phyloP scores from a whole-genome alignment of 306 rosid species.

The Calophaca sinica region DNA sequence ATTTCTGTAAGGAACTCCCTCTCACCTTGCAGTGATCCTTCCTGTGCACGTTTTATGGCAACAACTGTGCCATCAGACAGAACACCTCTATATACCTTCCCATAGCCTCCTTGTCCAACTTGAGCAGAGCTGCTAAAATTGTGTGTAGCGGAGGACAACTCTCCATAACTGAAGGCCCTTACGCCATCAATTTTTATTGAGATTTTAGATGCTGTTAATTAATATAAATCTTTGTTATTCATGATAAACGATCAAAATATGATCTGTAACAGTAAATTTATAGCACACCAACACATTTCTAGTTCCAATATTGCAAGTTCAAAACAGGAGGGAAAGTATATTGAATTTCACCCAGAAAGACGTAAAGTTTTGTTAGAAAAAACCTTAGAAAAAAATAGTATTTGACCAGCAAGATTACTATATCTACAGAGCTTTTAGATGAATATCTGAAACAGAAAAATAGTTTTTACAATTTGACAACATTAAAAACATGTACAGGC shows the following conservation, averaged over 20 bases:
- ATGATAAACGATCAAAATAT: slow-evolving; percentile 6
- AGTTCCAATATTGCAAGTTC: slow-evolving; percentile 1
- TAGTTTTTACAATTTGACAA: no score
- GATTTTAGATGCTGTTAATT: slow-evolving; percentile 62
- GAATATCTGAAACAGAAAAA: no score
- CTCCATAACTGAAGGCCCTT: slow-evolving; percentile 64
- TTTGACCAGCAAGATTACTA: no score
- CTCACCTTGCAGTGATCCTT: slow-evolving; percentile 82
- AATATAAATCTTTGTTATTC: slow-evolving; percentile 44
- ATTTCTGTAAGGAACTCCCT: slow-evolving; percentile 91
- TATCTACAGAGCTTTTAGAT: no score
- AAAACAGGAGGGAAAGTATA: not conserved
- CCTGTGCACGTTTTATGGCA: slow-evolving; percentile 92
- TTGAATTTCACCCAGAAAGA: no score
- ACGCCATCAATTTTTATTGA: slow-evolving; percentile 74
- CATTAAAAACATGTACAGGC: no score
- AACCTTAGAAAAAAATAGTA: no score
- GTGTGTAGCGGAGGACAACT: slow-evolving; percentile 71
- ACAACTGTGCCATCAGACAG: slow-evolving; percentile 66
- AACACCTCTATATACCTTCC: slow-evolving; percentile 79
- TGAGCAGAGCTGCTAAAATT: slow-evolving; percentile 65
- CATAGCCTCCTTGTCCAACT: slow-evolving; percentile 89
- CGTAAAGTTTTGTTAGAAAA: no score
- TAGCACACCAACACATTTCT: not conserved
- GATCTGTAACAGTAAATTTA: slow-evolving; percentile 25